These are phyloP conservation scores for Alternaria hordeiaustralica DNA, from an alignment of 2,329 filamentous ascomycete genomes.

Conservation along the genomic window DNA sequence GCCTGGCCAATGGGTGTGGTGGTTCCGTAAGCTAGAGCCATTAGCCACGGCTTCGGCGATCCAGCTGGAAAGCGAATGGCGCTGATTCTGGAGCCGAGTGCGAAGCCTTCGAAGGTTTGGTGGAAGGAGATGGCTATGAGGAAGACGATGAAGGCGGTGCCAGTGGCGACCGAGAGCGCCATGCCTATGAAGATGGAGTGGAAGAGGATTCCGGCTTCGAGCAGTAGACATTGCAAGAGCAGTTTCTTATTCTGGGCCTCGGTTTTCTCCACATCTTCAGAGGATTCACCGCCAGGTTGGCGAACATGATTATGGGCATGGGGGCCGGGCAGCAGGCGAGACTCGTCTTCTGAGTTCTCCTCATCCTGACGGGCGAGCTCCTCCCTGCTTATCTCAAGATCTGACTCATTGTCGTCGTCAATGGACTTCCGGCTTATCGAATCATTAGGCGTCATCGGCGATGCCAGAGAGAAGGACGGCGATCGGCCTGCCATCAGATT, in stretches of 20 bases:
- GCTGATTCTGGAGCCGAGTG: constrained; percentile 73
- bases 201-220: constrained; percentile 80
- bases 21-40: constrained; percentile 69
- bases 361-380: constrained; percentile 42
- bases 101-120: constrained; percentile 73
- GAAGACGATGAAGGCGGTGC: constrained; percentile 69
- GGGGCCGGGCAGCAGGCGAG: constrained; percentile 37
- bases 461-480: constrained; percentile 35
- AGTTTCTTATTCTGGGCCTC: constrained; percentile 64
- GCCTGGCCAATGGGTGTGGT: constrained; percentile 60
- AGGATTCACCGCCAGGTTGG: constrained; percentile 15
- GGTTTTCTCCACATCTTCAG: constrained; percentile 33
- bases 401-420: constrained; percentile 33
- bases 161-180: constrained; percentile 72
- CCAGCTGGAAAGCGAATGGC: constrained; percentile 72
- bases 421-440: constrained; percentile 12
- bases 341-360: constrained; percentile 39
- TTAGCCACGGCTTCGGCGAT: constrained; percentile 76
- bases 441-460: constrained; percentile 26
- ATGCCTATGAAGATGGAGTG: constrained; percentile 80
- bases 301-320: constrained; percentile 26
- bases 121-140: constrained; percentile 75
- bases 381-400: constrained; percentile 44
- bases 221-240: constrained; percentile 74
- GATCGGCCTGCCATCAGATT: constrained; percentile 44